Conservation (phyloP, 2,329 filamentous ascomycete genomes). For the Fonsecaea erecta region DNA sequence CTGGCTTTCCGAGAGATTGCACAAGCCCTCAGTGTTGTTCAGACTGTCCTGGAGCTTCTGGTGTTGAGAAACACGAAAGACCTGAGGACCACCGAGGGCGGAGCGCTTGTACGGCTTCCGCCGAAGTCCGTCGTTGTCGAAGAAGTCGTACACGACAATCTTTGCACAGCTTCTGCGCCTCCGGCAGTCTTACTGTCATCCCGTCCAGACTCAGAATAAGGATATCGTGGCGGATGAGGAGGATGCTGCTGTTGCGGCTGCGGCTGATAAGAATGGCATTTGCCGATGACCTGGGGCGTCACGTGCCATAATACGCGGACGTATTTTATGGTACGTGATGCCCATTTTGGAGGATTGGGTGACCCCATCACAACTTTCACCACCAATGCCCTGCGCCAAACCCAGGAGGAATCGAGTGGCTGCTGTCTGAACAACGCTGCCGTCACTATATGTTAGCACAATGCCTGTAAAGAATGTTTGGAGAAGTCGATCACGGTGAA, state of each 20-base stretch:
- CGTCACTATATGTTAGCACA: constrained; percentile 97
- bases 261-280: constrained; percentile 80
- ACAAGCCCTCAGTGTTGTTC: constrained; percentile 90
- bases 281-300: constrained; percentile 96
- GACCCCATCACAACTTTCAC: constrained; percentile 75
- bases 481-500: constrained; percentile 88
- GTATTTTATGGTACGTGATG: no score
- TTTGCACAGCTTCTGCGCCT: constrained; percentile 95
- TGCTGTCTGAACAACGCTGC: constrained; percentile 96
- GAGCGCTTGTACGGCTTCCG: constrained; percentile 80
- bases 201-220: constrained; percentile 82
- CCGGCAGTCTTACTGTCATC: constrained; percentile 92
- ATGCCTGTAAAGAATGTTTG: constrained; percentile 92
- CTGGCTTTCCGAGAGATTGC: constrained; percentile 67
- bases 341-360: no score
- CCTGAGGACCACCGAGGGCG: constrained; percentile 91
- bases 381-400: constrained; percentile 84
- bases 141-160: constrained; percentile 89
- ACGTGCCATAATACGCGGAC: no score
- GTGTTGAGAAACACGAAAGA: constrained; percentile 95
- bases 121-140: constrained; percentile 83
- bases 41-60: constrained; percentile 94
- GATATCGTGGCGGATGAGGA: constrained; percentile 85
- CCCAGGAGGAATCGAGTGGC: constrained; percentile 82
- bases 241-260: constrained; percentile 66